These are phyloP conservation scores for Aspergillus calidoustus DNA, from an alignment of 2,329 filamentous ascomycete genomes.

Conservation along the genomic window DNA sequence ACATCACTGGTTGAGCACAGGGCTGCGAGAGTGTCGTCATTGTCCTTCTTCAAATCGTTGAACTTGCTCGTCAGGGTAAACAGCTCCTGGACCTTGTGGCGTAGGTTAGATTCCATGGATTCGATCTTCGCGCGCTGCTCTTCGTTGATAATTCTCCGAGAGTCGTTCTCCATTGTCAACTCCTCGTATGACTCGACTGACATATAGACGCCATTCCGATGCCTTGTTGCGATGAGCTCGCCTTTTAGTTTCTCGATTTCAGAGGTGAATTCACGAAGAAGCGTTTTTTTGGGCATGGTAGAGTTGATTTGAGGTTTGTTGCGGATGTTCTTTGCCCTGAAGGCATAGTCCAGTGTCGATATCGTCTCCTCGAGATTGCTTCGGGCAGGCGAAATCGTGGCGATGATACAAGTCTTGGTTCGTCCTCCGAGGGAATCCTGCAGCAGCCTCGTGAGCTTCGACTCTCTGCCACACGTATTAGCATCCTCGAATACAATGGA, in stretches of 20 bases:
- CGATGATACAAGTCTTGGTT: constrained; percentile 98
- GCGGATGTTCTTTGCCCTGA: constrained; percentile 96
- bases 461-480: constrained; percentile 69
- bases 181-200: constrained; percentile 88
- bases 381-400: constrained; percentile 91
- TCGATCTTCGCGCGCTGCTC: constrained; percentile 93
- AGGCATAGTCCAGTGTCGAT: constrained; percentile 96
- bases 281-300: constrained; percentile 87
- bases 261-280: constrained; percentile 84
- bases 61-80: constrained; percentile 86
- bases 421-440: constrained; percentile 96
- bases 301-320: constrained; percentile 98
- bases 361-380: constrained; percentile 98
- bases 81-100: constrained; percentile 92
- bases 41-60: constrained; percentile 85
- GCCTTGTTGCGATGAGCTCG: constrained; percentile 88
- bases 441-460: constrained; percentile 89
- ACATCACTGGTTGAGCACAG: constrained; percentile 81
- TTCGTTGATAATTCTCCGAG: constrained; percentile 84
- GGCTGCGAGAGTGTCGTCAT: constrained; percentile 72
- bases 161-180: constrained; percentile 89
- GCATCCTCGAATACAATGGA: not conserved
- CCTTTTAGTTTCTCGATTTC: constrained; percentile 96
- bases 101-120: constrained; percentile 84
- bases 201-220: constrained; percentile 93